These are phyloP conservation scores for Microascus cirrosus DNA, from an alignment of 2,329 filamentous ascomycete genomes.

Conservation along the genomic window DNA sequence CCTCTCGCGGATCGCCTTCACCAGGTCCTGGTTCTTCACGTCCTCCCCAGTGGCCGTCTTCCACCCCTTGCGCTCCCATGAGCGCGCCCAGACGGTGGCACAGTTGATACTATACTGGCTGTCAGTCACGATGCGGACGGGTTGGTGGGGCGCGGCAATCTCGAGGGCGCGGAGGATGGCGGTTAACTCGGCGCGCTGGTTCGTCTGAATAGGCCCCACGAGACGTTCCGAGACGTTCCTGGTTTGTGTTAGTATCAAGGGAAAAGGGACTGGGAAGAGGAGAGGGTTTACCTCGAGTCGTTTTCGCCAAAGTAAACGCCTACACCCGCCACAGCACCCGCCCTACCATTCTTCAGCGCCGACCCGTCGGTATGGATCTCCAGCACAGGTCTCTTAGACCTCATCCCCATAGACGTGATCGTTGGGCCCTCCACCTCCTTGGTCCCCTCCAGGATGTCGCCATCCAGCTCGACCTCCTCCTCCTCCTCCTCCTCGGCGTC, in stretches of 20 bases:
- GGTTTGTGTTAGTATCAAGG: not conserved
- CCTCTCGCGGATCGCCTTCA: constrained; percentile 58
- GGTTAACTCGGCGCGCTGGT: constrained; percentile 90
- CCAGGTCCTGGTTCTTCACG: constrained; percentile 80
- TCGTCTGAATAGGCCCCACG: constrained; percentile 67
- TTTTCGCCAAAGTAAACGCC: constrained; percentile 51
- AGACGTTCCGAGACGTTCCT: constrained; percentile 67
- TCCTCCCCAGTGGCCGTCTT: constrained; percentile 55
- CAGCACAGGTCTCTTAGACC: constrained; percentile 24
- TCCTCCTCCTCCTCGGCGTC: constrained; percentile 13
- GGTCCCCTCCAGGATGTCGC: constrained; percentile 12
- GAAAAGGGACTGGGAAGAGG: not conserved
- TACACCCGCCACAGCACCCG: constrained; percentile 44
- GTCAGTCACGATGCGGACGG: constrained; percentile 75
- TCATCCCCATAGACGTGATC: constrained; percentile 17
- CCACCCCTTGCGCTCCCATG: constrained; percentile 72
- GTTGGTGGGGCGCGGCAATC: constrained; percentile 53
- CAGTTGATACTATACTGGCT: constrained; percentile 87
- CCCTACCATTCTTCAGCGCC: constrained; percentile 44
- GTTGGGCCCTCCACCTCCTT: constrained; percentile 7
- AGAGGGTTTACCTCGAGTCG: constrained; percentile 35
- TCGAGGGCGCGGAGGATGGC: constrained; percentile 79
- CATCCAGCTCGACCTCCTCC: constrained; percentile 12
- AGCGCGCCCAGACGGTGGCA: constrained; percentile 69
- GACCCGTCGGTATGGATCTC: constrained; percentile 55